Evolutionary conservation across 2,329 filamentous ascomycete species (phyloP), one percentile per base, ranked within the genome.

Genomic region (Trichoderma afroharzianum): DNA sequence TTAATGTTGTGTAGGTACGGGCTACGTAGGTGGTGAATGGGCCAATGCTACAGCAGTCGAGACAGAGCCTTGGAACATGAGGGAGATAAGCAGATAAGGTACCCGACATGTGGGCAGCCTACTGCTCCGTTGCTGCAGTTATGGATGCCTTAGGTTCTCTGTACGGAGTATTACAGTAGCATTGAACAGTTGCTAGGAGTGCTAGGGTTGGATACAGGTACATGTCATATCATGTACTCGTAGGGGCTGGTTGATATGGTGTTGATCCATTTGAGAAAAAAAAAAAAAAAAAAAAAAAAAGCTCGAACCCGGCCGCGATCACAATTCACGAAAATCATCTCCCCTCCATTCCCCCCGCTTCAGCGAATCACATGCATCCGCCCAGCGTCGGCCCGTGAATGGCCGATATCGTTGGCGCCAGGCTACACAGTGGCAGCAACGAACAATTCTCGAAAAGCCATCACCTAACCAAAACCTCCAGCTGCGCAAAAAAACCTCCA

Each of bases 301-400:
- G 30, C 43, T 12, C n/a, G n/a, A 50, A 50, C n/a, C 43, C 43
- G 15, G 15, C 39, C 15, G 39, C 43, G n/a, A 50, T 50, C 7
- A 47, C 24, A 15, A 57, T 53, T n/a, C 39, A 55, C 4, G 32
- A 26, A 26, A 33, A 55, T 55, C 53, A n/a, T 18, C 21, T 4
- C 18, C 26, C 50, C 26, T 58, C 8, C 28, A 11, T 5, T 24
- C 33, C 58, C 14, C 39, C 14, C 18, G 12, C 11, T n/a, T 55
- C 43, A 47, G 68, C 73, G 71, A 63, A 74, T 73, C 71, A 73
- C 71, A 68, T 47, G 66, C 50, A 47, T 72, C 33, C n/a, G 55
- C 74, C 50, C 73, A 73, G 73, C 67, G 43, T 73, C 75, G 74
- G 74, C 53, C 73, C 74, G 73, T 70, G 69, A 32, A 67, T 43